Percentiles rank a stretch among this genome's conserved stretches.
Evolutionary conservation across 306 rosid genomes (phyloP).

Genomic region (Dalbergia oliveri): DNA sequence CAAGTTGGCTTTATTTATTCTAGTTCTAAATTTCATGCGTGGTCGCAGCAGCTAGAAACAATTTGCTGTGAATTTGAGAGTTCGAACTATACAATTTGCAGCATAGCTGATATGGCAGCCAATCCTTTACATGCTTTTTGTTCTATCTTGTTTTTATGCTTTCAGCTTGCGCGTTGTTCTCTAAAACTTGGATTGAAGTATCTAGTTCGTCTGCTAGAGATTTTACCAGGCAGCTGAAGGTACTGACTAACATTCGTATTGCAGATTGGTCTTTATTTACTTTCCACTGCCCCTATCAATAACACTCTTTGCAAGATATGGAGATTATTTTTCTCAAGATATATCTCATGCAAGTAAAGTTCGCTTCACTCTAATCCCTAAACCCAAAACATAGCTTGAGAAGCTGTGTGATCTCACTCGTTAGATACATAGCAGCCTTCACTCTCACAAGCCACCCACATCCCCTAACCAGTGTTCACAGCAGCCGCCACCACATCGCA

Average conservation of each 20-base stretch:
- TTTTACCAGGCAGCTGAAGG: slow-evolving; percentile 96
- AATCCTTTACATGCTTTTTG: slow-evolving; percentile 87
- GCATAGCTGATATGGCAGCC: slow-evolving; percentile 98
- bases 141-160: slow-evolving; percentile 93
- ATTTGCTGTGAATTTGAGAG: background rate
- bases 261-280: background rate
- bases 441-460: no score
- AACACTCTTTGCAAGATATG: background rate
- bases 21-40: background rate
- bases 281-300: background rate
- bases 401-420: no score
- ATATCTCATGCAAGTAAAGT: background rate
- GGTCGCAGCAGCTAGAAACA: background rate
- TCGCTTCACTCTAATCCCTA: no score
- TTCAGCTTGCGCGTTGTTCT: slow-evolving; percentile 89
- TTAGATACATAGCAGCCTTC: no score
- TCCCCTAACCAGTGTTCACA: no score
- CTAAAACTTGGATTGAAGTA: slow-evolving; percentile 98
- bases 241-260: slow-evolving; percentile 37
- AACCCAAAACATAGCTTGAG: no score
- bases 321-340: background rate
- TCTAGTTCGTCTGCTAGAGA: slow-evolving; percentile 95
- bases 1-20: no score
- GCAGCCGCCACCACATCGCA: no score
- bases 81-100: slow-evolving; percentile 48